Conservation (phyloP, 2,329 filamentous ascomycete species). For the Pseudogymnoascus pannorum region DNA sequence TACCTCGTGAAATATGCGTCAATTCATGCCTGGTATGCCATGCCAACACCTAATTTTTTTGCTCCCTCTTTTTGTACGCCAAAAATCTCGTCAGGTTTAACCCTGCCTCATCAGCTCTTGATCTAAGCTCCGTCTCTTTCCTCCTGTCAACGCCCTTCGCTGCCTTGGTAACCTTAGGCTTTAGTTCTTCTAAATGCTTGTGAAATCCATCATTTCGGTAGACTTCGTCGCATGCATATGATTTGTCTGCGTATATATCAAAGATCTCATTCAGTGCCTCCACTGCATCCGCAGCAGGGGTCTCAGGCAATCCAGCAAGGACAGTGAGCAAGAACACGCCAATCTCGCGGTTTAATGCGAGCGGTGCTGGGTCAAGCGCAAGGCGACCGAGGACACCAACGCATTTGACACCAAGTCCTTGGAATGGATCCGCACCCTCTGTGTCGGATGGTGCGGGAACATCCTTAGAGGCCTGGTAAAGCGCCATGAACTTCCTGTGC, state of each 20-base stretch:
- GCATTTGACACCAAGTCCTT: constrained; percentile 55
- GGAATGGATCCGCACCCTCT: constrained; percentile 46
- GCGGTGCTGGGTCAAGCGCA: constrained; percentile 46
- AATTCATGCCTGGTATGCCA: neutral
- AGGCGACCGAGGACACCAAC: constrained; percentile 59
- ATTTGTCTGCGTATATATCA: constrained; percentile 59
- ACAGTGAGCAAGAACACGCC: constrained; percentile 55
- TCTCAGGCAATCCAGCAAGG: constrained; percentile 43
- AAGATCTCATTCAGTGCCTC: constrained; percentile 61
- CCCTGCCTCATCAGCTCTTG: constrained; percentile 51
- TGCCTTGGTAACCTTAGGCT: constrained; percentile 48
- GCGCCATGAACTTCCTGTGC: constrained; percentile 55
- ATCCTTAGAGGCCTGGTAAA: constrained; percentile 52
- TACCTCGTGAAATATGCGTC: neutral
- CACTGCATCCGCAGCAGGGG: constrained; percentile 49
- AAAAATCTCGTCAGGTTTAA: constrained; percentile 57
- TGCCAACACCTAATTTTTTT: neutral
- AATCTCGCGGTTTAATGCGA: constrained; percentile 52
- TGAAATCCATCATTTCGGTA: constrained; percentile 58
- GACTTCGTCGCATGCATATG: constrained; percentile 50
- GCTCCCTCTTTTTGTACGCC: constrained; percentile 47
- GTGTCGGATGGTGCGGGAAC: constrained; percentile 22
- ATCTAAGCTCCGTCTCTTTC: constrained; percentile 47
- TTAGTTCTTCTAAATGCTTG: constrained; percentile 47
- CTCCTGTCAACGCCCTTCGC: constrained; percentile 56